Conservation (phyloP, 495 filamentous ascomycete genomes). For the Friedmanniomyces endolithicus region DNA sequence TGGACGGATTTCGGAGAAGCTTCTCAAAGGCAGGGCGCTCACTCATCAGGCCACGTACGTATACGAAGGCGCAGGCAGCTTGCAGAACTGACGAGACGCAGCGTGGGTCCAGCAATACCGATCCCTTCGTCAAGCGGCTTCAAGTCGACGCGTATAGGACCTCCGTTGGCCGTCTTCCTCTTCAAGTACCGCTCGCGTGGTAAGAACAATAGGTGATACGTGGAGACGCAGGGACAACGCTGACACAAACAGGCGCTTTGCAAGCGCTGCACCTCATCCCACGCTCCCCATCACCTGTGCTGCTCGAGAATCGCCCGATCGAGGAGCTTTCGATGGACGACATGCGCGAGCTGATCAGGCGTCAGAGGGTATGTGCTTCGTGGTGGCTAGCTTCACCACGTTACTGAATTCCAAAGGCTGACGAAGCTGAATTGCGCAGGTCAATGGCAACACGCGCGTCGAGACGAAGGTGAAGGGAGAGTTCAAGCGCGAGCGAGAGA, state of each 20-base stretch:
- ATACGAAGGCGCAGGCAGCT: neutral
- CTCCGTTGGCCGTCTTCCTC: constrained; percentile 5
- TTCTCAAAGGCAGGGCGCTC: constrained; percentile 13
- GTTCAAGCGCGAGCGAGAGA: constrained; percentile 4
- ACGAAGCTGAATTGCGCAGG: neutral
- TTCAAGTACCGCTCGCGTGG: constrained; percentile 17
- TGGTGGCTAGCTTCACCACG: neutral
- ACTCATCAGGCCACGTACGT: constrained; percentile 9
- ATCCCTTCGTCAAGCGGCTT: neutral
- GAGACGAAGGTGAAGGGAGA: neutral
- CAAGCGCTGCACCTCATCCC: constrained; percentile 9
- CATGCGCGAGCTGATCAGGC: constrained; percentile 3
- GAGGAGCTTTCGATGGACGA: constrained; percentile 8
- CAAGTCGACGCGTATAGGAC: neutral
- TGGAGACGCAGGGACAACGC: neutral
- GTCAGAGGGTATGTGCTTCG: constrained; percentile 2
- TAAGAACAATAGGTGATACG: neutral
- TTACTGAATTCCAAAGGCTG: neutral
- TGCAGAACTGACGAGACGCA: neutral
- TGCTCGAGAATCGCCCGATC: constrained; percentile 9
- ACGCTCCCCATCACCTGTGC: constrained; percentile 12
- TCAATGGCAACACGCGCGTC: neutral
- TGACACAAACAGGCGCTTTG: neutral
- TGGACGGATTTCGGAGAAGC: constrained; percentile 9
- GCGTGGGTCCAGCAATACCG: neutral